Conservation (phyloP, 2,329 filamentous ascomycete species). For the Colletotrichum phormii region DNA sequence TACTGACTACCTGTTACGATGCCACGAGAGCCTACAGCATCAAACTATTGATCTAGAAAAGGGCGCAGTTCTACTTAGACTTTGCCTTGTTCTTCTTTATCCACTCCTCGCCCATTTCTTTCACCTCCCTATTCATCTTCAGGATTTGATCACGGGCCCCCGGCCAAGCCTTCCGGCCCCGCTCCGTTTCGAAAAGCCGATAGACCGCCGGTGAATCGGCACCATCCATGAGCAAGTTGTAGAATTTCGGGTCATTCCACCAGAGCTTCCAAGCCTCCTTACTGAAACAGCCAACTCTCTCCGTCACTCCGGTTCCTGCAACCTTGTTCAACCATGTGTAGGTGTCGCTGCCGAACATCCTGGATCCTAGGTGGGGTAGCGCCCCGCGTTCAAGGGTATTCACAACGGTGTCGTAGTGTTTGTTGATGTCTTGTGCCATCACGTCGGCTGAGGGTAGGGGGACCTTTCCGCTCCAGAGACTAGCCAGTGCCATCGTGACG, state of each 20-base stretch:
- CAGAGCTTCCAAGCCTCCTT: slow-evolving; percentile 56
- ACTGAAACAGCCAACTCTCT: slow-evolving; percentile 52
- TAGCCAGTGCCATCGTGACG: slow-evolving; percentile 44
- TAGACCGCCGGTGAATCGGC: slow-evolving; percentile 52
- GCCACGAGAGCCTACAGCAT: background rate
- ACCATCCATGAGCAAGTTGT: slow-evolving; percentile 53
- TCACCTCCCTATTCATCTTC: slow-evolving; percentile 41
- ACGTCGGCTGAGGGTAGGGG: slow-evolving; percentile 39
- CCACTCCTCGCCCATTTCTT: slow-evolving; percentile 32
- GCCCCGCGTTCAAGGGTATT: slow-evolving; percentile 40
- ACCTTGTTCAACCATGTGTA: slow-evolving; percentile 53
- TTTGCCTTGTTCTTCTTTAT: slow-evolving; percentile 10
- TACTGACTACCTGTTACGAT: too few relatives aligned
- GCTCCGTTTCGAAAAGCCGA: slow-evolving; percentile 54
- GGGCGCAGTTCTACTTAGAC: background rate
- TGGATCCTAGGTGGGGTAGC: slow-evolving; percentile 42
- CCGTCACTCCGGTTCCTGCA: slow-evolving; percentile 55
- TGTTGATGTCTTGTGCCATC: slow-evolving; percentile 44
- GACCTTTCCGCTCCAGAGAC: slow-evolving; percentile 43
- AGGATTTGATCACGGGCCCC: slow-evolving; percentile 49
- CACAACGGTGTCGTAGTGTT: slow-evolving; percentile 42
- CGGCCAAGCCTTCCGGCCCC: slow-evolving; percentile 52
- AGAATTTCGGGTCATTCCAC: slow-evolving; percentile 54
- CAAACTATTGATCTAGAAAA: background rate
- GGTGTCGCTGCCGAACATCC: slow-evolving; percentile 38